Evolutionary conservation across 2,329 filamentous ascomycete genomes (phyloP).

Genomic region (Harringtonia lauricola): DNA sequence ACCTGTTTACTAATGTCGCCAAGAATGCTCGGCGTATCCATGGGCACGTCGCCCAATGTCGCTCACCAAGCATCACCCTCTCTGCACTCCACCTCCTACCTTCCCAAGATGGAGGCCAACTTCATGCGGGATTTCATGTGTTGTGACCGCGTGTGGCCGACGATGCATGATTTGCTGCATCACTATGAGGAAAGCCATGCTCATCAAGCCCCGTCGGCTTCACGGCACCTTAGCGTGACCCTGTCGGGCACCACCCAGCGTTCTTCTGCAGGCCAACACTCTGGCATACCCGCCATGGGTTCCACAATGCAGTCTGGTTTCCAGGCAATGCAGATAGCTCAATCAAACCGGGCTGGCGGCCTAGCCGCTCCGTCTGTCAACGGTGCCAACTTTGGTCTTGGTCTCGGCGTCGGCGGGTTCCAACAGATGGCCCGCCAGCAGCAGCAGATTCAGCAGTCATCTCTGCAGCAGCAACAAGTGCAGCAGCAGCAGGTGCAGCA

Average conservation of each 20-base stretch:
- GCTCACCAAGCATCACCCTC: conserved; percentile 85
- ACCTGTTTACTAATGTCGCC: not conserved
- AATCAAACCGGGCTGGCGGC: conserved; percentile 14
- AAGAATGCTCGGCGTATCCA: conserved; percentile 69
- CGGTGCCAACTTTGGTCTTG: conserved; percentile 15
- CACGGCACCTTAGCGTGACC: conserved; percentile 15
- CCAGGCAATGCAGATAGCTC: conserved; percentile 11
- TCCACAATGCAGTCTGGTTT: conserved; percentile 4
- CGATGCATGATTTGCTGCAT: conserved; percentile 86
- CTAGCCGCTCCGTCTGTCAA: conserved; percentile 7
- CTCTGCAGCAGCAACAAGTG: conserved; percentile 6
- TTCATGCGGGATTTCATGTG: conserved; percentile 98
- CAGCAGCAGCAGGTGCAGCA: conserved; percentile 28
- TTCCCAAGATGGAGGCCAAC: conserved; percentile 91
- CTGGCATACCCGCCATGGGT: not conserved
- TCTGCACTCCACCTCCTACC: conserved; percentile 90
- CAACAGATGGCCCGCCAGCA: conserved; percentile 33
- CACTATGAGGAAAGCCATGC: conserved; percentile 96
- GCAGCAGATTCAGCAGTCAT: conserved; percentile 17
- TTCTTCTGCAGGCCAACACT: not conserved
- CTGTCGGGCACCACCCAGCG: conserved; percentile 2
- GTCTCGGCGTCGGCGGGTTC: conserved; percentile 20
- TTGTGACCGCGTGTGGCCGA: conserved; percentile 80
- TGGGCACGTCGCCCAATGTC: conserved; percentile 78
- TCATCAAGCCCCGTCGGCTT: conserved; percentile 41